Percentiles rank a stretch among this genome's conserved stretches.
Conservation (phyloP, 225 moss, liverwort and hornwort genomes). For the Pleurozium schreberi region DNA sequence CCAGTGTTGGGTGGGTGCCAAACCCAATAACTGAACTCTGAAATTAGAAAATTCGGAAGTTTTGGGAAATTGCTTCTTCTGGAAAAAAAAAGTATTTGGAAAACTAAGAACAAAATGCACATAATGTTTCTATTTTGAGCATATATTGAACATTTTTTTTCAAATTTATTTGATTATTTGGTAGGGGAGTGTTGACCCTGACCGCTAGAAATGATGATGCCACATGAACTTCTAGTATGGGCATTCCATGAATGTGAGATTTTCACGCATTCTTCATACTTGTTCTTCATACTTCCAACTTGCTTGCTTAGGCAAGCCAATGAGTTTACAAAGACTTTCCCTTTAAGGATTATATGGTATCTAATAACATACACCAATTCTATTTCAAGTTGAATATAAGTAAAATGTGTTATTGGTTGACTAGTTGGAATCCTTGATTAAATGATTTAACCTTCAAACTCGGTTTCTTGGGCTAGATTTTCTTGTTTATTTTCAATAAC, state of each 20-base stretch:
- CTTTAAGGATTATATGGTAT: neutral
- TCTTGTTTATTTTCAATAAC: rapidly evolving
- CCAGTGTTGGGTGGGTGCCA: neutral
- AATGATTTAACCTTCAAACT: rapidly evolving
- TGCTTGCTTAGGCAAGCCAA: neutral
- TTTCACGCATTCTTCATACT: neutral
- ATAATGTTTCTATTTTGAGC: neutral
- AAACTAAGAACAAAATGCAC: rapidly evolving
- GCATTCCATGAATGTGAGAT: neutral
- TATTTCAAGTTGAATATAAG: neutral
- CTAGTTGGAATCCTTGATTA: neutral
- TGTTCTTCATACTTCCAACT: too few relatives aligned
- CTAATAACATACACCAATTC: rapidly evolving
- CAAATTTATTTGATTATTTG: neutral
- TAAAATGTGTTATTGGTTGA: neutral
- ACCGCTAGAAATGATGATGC: rapidly evolving
- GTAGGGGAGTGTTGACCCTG: neutral
- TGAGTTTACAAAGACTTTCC: neutral
- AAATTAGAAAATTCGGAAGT: neutral
- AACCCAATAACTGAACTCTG: rapidly evolving
- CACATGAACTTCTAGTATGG: neutral
- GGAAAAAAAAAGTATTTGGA: rapidly evolving
- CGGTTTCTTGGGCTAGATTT: rapidly evolving
- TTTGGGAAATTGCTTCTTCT: neutral
- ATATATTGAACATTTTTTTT: neutral